phyloP scores from a whole-genome alignment of 2,329 filamentous ascomycete genomes.

The Dothideomycetes sp. region DNA sequence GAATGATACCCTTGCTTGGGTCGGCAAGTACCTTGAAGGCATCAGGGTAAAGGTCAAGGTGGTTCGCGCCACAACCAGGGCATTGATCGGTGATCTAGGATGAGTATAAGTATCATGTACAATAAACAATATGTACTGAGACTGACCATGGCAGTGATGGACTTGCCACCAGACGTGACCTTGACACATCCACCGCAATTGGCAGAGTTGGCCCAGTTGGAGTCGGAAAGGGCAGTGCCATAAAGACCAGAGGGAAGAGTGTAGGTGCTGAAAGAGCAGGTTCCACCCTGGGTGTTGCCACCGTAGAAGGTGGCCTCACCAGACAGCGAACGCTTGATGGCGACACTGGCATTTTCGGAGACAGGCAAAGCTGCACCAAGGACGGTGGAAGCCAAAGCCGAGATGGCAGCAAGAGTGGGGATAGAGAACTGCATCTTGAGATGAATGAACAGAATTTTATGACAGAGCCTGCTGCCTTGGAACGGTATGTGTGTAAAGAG shows the following conservation, averaged over 20 bases:
- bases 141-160: constrained; percentile 59
- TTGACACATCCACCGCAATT: constrained; percentile 55
- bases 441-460: constrained; percentile 12
- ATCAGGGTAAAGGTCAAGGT: constrained; percentile 47
- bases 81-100: constrained; percentile 48
- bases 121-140: not conserved
- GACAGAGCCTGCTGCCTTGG: constrained; percentile 15
- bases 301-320: constrained; percentile 22
- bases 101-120: not conserved
- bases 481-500: not conserved
- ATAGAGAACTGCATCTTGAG: constrained; percentile 16
- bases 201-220: constrained; percentile 46
- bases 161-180: constrained; percentile 49
- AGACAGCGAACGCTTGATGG: constrained; percentile 15
- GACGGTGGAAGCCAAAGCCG: constrained; percentile 16
- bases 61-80: constrained; percentile 44
- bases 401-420: constrained; percentile 13
- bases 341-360: constrained; percentile 3
- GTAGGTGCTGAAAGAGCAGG: constrained; percentile 56
- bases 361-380: constrained; percentile 13
- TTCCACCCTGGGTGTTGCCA: constrained; percentile 33
- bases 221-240: constrained; percentile 53
- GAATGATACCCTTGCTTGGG: constrained; percentile 39
- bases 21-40: constrained; percentile 42
- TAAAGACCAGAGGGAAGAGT: constrained; percentile 49